Percentiles rank a stretch among this genome's conserved stretches.
phyloP scores from a whole-genome alignment of 225 moss, liverwort and hornwort species.

The Marchantia paleacea region DNA sequence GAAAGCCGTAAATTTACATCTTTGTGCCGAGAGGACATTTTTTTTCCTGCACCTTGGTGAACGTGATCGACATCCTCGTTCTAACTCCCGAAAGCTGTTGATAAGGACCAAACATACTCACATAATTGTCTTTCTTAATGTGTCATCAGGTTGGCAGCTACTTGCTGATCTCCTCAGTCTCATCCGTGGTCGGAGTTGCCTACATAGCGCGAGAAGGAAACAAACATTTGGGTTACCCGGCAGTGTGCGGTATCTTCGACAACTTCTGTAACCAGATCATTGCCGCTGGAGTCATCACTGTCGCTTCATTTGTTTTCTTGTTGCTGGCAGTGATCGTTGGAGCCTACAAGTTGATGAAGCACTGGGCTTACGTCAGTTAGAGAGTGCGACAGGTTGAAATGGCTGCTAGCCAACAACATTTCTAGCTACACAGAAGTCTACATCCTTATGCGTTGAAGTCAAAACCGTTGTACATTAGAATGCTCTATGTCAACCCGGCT shows the following conservation, averaged over 20 bases:
- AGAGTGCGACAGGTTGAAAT: neutral
- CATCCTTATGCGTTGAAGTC: neutral
- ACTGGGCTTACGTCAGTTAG: slow-evolving; percentile 22
- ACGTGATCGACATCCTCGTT: too few relatives aligned
- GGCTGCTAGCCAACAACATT: neutral
- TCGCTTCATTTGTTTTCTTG: slow-evolving; percentile 21
- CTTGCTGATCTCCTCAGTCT: slow-evolving; percentile 23
- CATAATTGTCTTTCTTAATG: neutral
- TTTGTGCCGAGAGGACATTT: too few relatives aligned
- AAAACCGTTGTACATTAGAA: slow-evolving; percentile 6
- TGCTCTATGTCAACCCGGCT: slow-evolving; percentile 6
- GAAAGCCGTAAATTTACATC: too few relatives aligned
- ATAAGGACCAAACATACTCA: too few relatives aligned
- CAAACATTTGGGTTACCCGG: slow-evolving; percentile 8
- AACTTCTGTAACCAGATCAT: slow-evolving; percentile 27
- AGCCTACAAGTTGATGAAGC: slow-evolving; percentile 24
- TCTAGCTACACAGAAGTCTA: neutral
- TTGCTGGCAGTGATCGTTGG: slow-evolving; percentile 17
- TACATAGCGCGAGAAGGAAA: slow-evolving; percentile 23
- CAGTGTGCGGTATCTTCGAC: slow-evolving; percentile 11
- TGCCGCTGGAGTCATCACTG: slow-evolving; percentile 23
- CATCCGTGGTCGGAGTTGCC: slow-evolving; percentile 20
- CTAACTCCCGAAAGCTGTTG: too few relatives aligned
- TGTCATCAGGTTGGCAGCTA: slow-evolving; percentile 12
- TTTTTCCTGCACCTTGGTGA: too few relatives aligned